Base-by-base conservation (phyloP, 345 rosid species). In the Hibiscus tridactylites region DNA sequence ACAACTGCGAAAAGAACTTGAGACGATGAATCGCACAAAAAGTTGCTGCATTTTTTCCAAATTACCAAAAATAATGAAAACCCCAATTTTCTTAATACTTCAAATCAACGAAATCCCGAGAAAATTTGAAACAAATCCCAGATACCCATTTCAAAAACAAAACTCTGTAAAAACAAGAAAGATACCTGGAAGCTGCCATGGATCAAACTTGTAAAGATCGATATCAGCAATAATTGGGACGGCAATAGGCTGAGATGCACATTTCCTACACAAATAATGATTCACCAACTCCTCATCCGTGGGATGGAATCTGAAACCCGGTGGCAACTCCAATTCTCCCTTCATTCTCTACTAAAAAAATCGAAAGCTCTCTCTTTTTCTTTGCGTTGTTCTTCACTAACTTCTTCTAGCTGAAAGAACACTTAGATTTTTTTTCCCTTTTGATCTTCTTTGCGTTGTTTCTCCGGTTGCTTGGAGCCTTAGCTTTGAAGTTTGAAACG, bases 161-260 rank as follows among this genome's bases (percentile, higher is more conserved):
- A 46, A 21, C 4, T 1, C 15, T 5, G 37, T 5, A 10, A 62
- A 10, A 31, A 13, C 3, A 12, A 16, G 44, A 19, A 1, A 19
- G 6, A 10, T 84, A 91, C 98, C 98, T 57, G 98, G 98, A 62
- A 93, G 97, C 71, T 88, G 81, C 98, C 98, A 93, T 3, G 98
- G 96, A 76, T 93, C 88, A 58, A 75, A 86, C 78, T 88, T 91
- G 80, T 93, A 93, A 6, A 93, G 86, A 79, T 93, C 97, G 59
- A 93, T 80, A 65, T 93, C 98, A 0, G 96, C 93, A 15, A 91
- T 84, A 57, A 91, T 86, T 3, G 98, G 90, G 72, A 81, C 96
- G 15, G 79, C n/a, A 61, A 91, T 83, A 9, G 84, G 78, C 39
- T 80, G 83, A 0, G 85, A 82, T 3, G 82, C 84, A 33, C 98